Conservation (phyloP, 192 early-diverging fungal genomes). For the Coemansia sp. region DNA sequence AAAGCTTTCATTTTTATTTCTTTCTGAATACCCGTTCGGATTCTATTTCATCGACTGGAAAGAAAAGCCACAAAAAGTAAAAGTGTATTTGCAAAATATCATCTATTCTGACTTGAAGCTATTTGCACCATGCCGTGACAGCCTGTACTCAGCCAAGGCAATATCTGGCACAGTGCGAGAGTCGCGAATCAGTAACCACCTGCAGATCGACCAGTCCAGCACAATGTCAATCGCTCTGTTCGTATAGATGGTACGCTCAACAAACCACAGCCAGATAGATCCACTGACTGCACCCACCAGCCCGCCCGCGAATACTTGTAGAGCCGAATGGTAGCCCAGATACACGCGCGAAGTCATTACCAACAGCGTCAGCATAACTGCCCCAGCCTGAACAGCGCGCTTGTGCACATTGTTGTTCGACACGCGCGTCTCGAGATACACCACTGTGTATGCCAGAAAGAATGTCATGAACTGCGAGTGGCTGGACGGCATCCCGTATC, state of each 20-base stretch:
- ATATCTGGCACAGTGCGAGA: conserved; percentile 32
- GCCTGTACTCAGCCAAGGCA: conserved; percentile 35
- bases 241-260: conserved; percentile 18
- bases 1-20: background rate
- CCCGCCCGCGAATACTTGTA: conserved; percentile 30
- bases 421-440: conserved; percentile 28
- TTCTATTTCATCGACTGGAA: too few relatives aligned
- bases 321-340: conserved; percentile 38
- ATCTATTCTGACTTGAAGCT: background rate
- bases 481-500: conserved; percentile 56
- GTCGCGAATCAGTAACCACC: conserved; percentile 48
- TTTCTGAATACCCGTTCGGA: too few relatives aligned
- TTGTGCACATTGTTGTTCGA: conserved; percentile 13
- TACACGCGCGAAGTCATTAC: conserved; percentile 42
- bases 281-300: conserved; percentile 22
- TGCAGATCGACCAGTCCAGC: conserved; percentile 14
- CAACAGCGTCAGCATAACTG: conserved; percentile 15
- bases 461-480: conserved; percentile 56
- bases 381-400: conserved; percentile 21
- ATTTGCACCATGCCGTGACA: conserved; percentile 16
- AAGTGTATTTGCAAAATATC: too few relatives aligned
- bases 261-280: conserved; percentile 22
- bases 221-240: conserved; percentile 10
- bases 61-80: too few relatives aligned
- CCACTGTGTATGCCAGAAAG: conserved; percentile 21